Base-by-base conservation (phyloP, 2,329 filamentous ascomycete genomes). In the Ophiostoma angusticollis region DNA sequence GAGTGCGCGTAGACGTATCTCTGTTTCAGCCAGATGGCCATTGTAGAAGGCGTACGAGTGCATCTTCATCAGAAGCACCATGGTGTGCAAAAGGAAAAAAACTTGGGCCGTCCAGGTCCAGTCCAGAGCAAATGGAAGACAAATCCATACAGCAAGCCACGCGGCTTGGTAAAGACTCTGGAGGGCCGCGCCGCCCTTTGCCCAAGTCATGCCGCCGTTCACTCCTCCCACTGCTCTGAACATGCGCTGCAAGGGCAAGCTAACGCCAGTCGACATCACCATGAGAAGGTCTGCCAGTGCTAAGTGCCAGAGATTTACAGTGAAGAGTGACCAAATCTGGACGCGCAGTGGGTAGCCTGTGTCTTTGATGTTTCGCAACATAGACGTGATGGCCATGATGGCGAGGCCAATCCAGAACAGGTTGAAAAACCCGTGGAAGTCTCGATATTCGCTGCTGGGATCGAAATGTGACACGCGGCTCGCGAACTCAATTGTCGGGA, bases 101-200 rank as follows among this genome's bases (percentile, higher is more conserved):
- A 98, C 91, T 55, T 96, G 91, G 3, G 89, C 80, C 0, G 91
- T 98, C 91, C 91, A 98, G 3, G 86, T 84, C 91, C 91, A 98
- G 37, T 81, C 70, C 8, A 93, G 68, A 50, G 80, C 59, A 48
- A 96, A 96, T 0, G 91, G 91, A 54, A 86, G 76, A 55, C 72
- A 68, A 44, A 91, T 78, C 89, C 89, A 96, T 45, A 89, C 64
- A 1, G 67, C 58, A 22, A 96, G 66, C 91, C 91, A 98, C 1
- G 64, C 51, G 2, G 70, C 62, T 58, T 98, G 85, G 54, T 82
- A 89, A 13, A 85, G 50, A 61, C 83, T 89, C 63, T 96, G 91
- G 6, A 94, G 58, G 19, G 73, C 68, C 63, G 87, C 78, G n/a
- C 91, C 91, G 13, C 76, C 78, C 32, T 65, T 72, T 35, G 65